These are phyloP conservation scores for Albatrellus ellisii DNA, from an alignment of 768 basidiomycete genomes.

Conservation along the genomic window DNA sequence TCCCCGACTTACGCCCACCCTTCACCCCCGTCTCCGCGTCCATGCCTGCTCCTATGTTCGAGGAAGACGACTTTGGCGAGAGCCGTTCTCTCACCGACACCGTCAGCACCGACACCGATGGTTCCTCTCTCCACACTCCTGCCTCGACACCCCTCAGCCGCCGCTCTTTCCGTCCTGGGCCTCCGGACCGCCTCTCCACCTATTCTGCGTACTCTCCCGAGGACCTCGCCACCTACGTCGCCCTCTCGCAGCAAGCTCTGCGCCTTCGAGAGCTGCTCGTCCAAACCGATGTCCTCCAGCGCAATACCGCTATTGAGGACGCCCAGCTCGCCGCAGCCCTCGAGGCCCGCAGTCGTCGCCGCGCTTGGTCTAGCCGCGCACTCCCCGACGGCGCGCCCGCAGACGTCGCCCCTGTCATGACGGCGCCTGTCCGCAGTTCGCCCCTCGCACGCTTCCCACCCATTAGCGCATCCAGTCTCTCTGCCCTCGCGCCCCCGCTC, in stretches of 20 bases:
- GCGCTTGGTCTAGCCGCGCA: conserved; percentile 53
- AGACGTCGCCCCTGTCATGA: conserved; percentile 32
- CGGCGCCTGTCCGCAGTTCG: conserved; percentile 36
- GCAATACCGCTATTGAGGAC: conserved; percentile 27
- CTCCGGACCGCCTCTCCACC: too few relatives aligned
- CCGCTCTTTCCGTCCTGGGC: conserved; percentile 12
- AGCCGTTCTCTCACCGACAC: conserved; percentile 9
- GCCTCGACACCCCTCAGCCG: conserved; percentile 15
- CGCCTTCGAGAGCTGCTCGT: conserved; percentile 23
- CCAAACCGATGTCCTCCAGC: conserved; percentile 26
- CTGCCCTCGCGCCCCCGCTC: conserved; percentile 2
- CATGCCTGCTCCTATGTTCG: conserved; percentile 6
- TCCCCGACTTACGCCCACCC: conserved; percentile 6
- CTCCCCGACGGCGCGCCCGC: conserved; percentile 25
- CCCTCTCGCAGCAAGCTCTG: conserved; percentile 17
- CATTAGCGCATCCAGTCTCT: conserved; percentile 7
- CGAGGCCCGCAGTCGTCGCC: conserved; percentile 43
- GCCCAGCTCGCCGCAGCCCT: conserved; percentile 24
- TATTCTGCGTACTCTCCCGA: conserved; percentile 5
- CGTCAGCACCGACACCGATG: conserved; percentile 29
- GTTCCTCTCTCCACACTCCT: conserved; percentile 36
- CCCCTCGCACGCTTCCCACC: conserved; percentile 26
- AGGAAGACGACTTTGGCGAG: conserved; percentile 25
- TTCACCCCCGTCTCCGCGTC: conserved; percentile 1
- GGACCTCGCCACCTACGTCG: conserved; percentile 18